Conservation (phyloP, 2,329 filamentous ascomycete genomes). For the Colletotrichum simmondsii region DNA sequence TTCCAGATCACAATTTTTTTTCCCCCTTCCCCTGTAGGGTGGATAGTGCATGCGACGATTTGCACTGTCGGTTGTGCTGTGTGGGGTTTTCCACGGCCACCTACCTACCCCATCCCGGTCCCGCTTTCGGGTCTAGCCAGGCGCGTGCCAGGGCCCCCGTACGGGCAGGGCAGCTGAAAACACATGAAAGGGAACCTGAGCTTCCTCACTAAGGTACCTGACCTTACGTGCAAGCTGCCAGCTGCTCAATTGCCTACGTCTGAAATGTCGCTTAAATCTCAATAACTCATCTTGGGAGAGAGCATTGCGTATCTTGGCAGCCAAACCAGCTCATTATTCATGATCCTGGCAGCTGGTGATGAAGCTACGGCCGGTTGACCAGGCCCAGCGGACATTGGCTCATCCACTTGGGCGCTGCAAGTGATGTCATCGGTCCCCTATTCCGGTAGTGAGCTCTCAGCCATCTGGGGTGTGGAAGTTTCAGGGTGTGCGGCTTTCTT, state of each 20-base stretch:
- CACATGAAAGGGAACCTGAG: too few relatives aligned
- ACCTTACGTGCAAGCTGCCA: too few relatives aligned
- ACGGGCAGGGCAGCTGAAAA: background rate
- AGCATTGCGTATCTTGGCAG: background rate
- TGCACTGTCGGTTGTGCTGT: slow-evolving; percentile 18
- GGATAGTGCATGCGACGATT: slow-evolving; percentile 25
- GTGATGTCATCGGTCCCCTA: slow-evolving; percentile 34
- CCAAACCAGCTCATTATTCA: background rate
- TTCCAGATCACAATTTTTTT: slow-evolving; percentile 31
- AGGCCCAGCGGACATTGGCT: slow-evolving; percentile 13
- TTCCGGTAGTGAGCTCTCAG: slow-evolving; percentile 23
- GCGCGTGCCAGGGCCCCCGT: slow-evolving; percentile 8
- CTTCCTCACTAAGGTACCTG: too few relatives aligned
- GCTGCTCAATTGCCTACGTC: background rate
- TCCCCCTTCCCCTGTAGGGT: background rate
- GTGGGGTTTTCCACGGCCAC: background rate
- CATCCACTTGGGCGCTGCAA: slow-evolving; percentile 27
- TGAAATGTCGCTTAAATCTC: background rate
- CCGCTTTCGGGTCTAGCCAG: slow-evolving; percentile 4
- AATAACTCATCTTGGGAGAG: background rate
- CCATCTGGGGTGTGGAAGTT: background rate
- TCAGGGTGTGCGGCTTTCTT: slow-evolving; percentile 19
- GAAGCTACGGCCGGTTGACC: background rate
- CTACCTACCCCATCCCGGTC: background rate
- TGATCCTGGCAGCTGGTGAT: background rate